Evolutionary conservation across 108 stramenopile genomes (phyloP).

Genomic region (Asterionellopsis glacialis): DNA sequence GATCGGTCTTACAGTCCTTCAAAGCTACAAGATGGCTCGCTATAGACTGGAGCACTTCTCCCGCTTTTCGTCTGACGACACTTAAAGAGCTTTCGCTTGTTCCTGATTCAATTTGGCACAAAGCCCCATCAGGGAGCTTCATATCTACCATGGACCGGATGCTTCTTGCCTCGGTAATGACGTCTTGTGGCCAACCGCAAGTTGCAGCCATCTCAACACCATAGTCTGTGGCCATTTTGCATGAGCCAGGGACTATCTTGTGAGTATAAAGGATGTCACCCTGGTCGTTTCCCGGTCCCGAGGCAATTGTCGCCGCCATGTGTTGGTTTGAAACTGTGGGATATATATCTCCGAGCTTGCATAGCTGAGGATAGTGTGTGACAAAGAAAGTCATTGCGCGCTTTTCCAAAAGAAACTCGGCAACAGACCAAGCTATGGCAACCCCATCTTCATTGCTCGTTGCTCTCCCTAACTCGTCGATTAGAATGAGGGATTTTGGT

Average conservation of each 20-base stretch:
- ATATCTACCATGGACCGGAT: slow-evolving; percentile 16
- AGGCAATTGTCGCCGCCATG: slow-evolving; percentile 41
- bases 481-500: slow-evolving; percentile 73
- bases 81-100: slow-evolving; percentile 9
- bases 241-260: slow-evolving; percentile 68
- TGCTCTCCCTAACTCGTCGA: slow-evolving; percentile 94
- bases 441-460: slow-evolving; percentile 94
- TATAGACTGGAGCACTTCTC: slow-evolving; percentile 32
- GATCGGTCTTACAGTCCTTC: slow-evolving; percentile 36
- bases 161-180: slow-evolving; percentile 20
- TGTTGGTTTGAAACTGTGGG: slow-evolving; percentile 77
- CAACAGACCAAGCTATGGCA: slow-evolving; percentile 84
- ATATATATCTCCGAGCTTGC: slow-evolving; percentile 62
- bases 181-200: slow-evolving; percentile 80
- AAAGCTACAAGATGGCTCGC: slow-evolving; percentile 36
- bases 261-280: slow-evolving; percentile 67
- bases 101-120: slow-evolving; percentile 19
- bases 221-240: slow-evolving; percentile 62
- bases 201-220: slow-evolving; percentile 79
- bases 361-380: slow-evolving; percentile 81
- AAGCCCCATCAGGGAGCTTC: slow-evolving; percentile 38
- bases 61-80: slow-evolving; percentile 33
- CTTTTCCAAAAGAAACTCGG: slow-evolving; percentile 69
- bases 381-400: slow-evolving; percentile 86
- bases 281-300: slow-evolving; percentile 19